Evolutionary conservation across 1,284 basidiomycete genomes (phyloP).

Genomic region (Taiwanofungus camphoratus): DNA sequence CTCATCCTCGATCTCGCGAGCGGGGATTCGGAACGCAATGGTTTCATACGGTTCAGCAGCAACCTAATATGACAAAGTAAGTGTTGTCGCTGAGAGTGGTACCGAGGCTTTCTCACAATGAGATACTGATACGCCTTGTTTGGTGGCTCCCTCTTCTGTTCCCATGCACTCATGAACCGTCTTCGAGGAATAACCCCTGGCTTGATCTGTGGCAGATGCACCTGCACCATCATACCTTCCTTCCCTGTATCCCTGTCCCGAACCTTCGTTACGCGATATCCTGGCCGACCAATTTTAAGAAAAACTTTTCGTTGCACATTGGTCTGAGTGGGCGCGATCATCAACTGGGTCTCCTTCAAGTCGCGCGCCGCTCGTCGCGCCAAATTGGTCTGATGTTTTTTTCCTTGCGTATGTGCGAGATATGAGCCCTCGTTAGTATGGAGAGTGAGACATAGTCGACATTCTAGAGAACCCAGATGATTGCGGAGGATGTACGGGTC

Average conservation of each 20-base stretch:
- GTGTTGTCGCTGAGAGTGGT: conserved; percentile 3
- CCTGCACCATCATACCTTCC: conserved; percentile 95
- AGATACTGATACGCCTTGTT: conserved; percentile 97
- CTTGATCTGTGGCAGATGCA: conserved; percentile 94
- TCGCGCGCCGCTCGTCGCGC: conserved; percentile 94
- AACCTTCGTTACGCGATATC: conserved; percentile 89
- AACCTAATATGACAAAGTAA: conserved; percentile 48
- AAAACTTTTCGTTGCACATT: conserved; percentile 88
- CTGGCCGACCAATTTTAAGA: conserved; percentile 95
- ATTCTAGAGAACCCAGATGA: conserved; percentile 96
- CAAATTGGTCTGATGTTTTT: conserved; percentile 99
- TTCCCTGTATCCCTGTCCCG: conserved; percentile 73
- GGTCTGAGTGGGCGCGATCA: conserved; percentile 74
- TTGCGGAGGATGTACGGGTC: conserved; percentile 99
- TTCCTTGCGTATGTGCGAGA: conserved; percentile 98
- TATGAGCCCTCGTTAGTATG: conserved; percentile 99
- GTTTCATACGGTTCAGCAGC: conserved; percentile 99
- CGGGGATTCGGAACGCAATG: conserved; percentile 95
- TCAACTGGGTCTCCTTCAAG: conserved; percentile 86
- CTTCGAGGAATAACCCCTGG: conserved; percentile 79
- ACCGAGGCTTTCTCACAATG: conserved; percentile 55
- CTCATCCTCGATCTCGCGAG: conserved; percentile 95
- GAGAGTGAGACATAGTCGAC: conserved; percentile 93
- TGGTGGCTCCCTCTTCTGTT: conserved; percentile 92
- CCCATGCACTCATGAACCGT: conserved; percentile 98